Conservation (phyloP, 2,329 filamentous ascomycete species). For the Moelleriella libera region DNA sequence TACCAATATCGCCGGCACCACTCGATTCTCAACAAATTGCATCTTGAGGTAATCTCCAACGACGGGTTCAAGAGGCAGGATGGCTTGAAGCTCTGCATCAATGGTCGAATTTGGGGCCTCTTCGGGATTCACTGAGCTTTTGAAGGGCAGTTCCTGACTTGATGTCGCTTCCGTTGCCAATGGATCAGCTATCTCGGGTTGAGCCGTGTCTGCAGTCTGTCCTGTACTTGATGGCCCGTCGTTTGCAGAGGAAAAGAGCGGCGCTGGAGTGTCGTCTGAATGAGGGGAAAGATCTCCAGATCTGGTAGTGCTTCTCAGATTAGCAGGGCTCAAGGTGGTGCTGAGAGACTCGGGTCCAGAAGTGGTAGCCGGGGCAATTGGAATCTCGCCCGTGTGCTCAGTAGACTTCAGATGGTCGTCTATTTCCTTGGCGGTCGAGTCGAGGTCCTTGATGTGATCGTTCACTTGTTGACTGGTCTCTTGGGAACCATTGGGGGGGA, state of each 20-base stretch:
- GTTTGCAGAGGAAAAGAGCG: slow-evolving; percentile 28
- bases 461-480: not conserved
- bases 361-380: not conserved
- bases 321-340: slow-evolving; percentile 5
- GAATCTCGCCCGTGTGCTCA: not conserved
- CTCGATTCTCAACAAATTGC: slow-evolving; percentile 86
- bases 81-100: slow-evolving; percentile 3
- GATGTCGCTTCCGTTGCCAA: not conserved
- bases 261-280: slow-evolving; percentile 54
- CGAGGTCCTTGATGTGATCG: not conserved
- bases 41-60: slow-evolving; percentile 93
- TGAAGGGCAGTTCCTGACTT: not conserved
- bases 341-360: slow-evolving; percentile 7
- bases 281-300: slow-evolving; percentile 31
- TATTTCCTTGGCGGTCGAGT: not conserved
- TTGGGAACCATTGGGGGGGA: not conserved
- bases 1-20: slow-evolving; percentile 91
- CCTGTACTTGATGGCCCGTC: not conserved
- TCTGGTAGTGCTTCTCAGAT: slow-evolving; percentile 4
- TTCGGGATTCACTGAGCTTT: slow-evolving; percentile 4
- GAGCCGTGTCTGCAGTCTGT: not conserved
- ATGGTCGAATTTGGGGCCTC: slow-evolving; percentile 4
- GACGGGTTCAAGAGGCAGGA: slow-evolving; percentile 42
- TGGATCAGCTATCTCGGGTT: slow-evolving; percentile 2
- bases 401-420: not conserved